Conservation (phyloP, 192 early-diverging fungal genomes). For the Hyaloraphidium curvatum region DNA sequence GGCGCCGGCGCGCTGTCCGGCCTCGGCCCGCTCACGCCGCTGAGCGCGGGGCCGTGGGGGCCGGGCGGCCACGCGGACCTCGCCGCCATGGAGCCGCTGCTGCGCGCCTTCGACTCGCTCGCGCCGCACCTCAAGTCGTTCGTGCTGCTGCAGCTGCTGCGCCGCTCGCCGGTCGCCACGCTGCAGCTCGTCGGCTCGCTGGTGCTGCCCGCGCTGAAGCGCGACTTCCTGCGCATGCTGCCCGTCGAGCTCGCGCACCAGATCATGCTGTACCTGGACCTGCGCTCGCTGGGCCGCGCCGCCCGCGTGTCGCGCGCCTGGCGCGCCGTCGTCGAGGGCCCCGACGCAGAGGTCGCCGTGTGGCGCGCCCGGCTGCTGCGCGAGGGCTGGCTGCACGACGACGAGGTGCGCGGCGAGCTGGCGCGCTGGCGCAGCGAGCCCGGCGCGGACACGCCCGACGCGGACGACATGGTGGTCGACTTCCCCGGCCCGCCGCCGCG, state of each 20-base stretch:
- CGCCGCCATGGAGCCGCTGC: background rate
- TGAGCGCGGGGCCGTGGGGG: background rate
- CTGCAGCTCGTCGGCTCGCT: conserved; percentile 81
- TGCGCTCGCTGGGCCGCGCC: conserved; percentile 52
- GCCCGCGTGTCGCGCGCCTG: conserved; percentile 66
- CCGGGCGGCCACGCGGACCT: background rate
- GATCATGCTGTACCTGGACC: conserved; percentile 68
- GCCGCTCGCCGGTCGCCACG: conserved; percentile 53
- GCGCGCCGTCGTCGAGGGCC: conserved; percentile 55
- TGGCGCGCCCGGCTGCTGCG: conserved; percentile 23
- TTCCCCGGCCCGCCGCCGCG: background rate
- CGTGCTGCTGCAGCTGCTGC: conserved; percentile 71
- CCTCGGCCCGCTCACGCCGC: too few relatives aligned
- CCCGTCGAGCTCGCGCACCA: conserved; percentile 51
- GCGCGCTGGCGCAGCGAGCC: background rate
- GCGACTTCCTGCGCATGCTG: conserved; percentile 67
- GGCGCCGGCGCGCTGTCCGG: background rate
- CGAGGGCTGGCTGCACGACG: conserved; percentile 21
- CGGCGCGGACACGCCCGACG: background rate
- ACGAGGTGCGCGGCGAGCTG: conserved; percentile 12
- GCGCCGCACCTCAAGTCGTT: conserved; percentile 63
- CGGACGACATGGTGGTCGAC: background rate
- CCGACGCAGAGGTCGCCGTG: conserved; percentile 29
- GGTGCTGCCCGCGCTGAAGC: conserved; percentile 74
- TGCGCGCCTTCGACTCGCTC: conserved; percentile 52